Conservation (phyloP, 345 rosid genomes). For the Barbarea vulgaris region DNA sequence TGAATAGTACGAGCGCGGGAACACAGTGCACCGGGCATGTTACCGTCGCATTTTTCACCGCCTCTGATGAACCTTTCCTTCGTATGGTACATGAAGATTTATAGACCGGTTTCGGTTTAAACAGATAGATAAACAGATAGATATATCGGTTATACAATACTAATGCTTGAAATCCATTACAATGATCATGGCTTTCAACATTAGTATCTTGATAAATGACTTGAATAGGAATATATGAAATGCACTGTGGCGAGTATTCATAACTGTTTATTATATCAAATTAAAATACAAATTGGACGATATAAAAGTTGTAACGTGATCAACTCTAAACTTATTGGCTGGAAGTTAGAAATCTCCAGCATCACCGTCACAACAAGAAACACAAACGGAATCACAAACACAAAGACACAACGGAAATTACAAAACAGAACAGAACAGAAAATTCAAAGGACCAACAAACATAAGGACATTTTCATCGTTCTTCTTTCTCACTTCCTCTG, state of each 20-base stretch:
- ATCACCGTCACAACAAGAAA: slow-evolving; percentile 23
- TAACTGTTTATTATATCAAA: slow-evolving; percentile 2
- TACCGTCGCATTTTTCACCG: no score
- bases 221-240: no score
- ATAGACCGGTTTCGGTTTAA: background rate
- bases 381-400: slow-evolving; percentile 5
- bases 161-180: background rate
- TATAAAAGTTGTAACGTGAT: slow-evolving; percentile 2
- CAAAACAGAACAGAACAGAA: background rate
- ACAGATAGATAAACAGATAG: background rate
- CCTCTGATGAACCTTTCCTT: no score
- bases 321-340: slow-evolving; percentile 31
- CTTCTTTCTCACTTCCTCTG: slow-evolving; percentile 33
- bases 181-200: no score
- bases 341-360: slow-evolving; percentile 37
- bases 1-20: no score
- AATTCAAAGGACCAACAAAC: slow-evolving; percentile 19
- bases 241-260: background rate
- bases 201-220: no score
- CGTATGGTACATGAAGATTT: background rate
- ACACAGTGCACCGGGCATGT: no score
- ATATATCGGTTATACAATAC: background rate
- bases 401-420: slow-evolving; percentile 5
- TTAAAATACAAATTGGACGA: background rate
- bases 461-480: background rate